Evolutionary conservation across 2,329 filamentous ascomycete genomes (phyloP).

Genomic region (Alternaria sp.): DNA sequence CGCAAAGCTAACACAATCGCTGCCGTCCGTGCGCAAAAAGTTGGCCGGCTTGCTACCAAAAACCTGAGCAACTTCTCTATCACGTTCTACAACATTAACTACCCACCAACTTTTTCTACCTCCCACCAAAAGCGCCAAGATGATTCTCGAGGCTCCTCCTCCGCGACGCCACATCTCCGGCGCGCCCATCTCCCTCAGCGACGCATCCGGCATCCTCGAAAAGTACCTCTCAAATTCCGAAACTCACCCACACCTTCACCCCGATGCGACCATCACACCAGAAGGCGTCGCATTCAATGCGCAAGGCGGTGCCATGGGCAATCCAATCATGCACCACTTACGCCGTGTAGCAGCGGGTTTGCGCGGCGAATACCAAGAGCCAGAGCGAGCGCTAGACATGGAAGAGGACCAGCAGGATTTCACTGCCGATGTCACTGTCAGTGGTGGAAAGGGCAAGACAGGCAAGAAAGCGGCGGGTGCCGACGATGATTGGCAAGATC

Average conservation of each 20-base stretch:
- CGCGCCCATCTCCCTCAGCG: conserved; percentile 40
- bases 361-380: conserved; percentile 59
- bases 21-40: conserved; percentile 45
- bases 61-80: not conserved
- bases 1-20: conserved; percentile 26
- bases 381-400: conserved; percentile 53
- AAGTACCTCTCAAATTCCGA: conserved; percentile 53
- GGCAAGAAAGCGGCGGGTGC: conserved; percentile 16
- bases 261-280: conserved; percentile 56
- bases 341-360: conserved; percentile 62
- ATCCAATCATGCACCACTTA: conserved; percentile 62
- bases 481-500: conserved; percentile 51
- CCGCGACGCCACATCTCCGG: conserved; percentile 47
- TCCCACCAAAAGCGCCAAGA: conserved; percentile 18
- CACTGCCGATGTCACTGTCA: not conserved
- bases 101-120: not conserved
- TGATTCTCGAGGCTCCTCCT: conserved; percentile 48
- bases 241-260: conserved; percentile 57
- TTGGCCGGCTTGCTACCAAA: conserved; percentile 13
- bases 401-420: conserved; percentile 36
- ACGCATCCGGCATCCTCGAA: conserved; percentile 49
- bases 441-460: conserved; percentile 19
- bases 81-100: not conserved
- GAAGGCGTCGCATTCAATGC: conserved; percentile 54
- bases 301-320: conserved; percentile 54